Evolutionary conservation across 1,284 basidiomycete genomes (phyloP).

Genomic region (Leccinum laetum): DNA sequence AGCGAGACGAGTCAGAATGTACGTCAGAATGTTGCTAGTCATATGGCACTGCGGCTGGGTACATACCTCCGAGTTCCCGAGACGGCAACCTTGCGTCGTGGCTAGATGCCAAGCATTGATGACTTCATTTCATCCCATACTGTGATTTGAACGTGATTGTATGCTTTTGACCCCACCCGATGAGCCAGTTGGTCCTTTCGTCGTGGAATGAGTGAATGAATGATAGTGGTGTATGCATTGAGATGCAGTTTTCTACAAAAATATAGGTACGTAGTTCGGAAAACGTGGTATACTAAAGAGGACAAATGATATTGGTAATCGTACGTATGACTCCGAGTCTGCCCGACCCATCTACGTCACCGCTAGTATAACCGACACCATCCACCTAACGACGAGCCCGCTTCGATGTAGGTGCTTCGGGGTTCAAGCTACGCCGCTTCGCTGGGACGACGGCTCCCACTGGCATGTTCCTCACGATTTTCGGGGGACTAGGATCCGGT

Average conservation of each 20-base stretch:
- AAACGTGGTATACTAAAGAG: too few relatives aligned
- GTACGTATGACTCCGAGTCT: background rate
- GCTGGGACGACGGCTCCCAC: background rate
- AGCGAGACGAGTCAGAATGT: background rate
- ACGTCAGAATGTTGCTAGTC: background rate
- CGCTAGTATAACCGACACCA: background rate
- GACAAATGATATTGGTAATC: too few relatives aligned
- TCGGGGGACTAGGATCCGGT: background rate
- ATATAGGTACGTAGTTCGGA: background rate
- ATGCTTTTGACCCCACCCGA: background rate
- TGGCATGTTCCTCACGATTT: background rate
- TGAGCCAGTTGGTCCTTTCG: background rate
- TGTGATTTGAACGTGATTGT: background rate
- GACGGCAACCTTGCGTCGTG: background rate
- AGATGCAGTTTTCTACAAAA: background rate
- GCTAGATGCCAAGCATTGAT: background rate
- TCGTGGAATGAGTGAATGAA: too few relatives aligned
- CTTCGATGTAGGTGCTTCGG: background rate
- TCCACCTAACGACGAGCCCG: background rate
- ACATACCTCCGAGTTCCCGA: background rate
- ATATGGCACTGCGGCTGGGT: background rate
- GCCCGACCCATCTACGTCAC: background rate
- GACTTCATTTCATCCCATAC: background rate
- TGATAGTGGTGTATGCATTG: too few relatives aligned
- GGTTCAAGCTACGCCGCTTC: background rate